Percentiles rank a stretch among this genome's conserved stretches.
These are phyloP conservation scores for Barbatosphaeria neglecta DNA, from an alignment of 495 filamentous ascomycete genomes.

Conservation along the genomic window DNA sequence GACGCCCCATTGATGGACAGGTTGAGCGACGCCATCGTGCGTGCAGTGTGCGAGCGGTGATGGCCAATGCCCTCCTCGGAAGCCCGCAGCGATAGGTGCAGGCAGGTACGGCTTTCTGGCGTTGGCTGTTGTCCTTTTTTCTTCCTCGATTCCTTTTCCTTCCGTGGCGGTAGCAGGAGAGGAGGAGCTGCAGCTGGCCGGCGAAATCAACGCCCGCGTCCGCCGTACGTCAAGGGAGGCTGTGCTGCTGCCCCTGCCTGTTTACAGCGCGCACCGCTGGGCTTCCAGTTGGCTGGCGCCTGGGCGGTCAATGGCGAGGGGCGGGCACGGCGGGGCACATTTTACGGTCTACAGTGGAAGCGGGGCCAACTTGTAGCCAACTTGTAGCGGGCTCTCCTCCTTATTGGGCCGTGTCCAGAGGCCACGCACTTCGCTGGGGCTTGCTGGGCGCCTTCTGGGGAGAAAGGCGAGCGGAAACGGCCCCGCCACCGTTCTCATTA, in stretches of 20 bases:
- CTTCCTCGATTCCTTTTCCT: too few relatives aligned
- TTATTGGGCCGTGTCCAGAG: too few relatives aligned
- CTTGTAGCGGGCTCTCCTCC: too few relatives aligned
- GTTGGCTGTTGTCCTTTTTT: too few relatives aligned
- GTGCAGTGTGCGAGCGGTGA: background rate
- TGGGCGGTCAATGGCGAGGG: background rate
- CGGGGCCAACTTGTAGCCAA: too few relatives aligned
- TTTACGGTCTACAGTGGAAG: too few relatives aligned
- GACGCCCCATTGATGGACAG: slow-evolving; percentile 81
- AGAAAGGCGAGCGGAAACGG: background rate
- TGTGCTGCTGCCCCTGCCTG: background rate
- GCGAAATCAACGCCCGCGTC: background rate
- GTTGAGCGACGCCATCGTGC: slow-evolving; percentile 87
- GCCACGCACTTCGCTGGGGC: too few relatives aligned
- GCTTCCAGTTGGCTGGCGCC: background rate
- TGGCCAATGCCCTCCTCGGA: too few relatives aligned
- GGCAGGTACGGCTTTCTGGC: background rate
- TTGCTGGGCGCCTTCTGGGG: background rate
- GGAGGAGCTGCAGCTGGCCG: background rate
- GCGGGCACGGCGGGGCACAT: too few relatives aligned
- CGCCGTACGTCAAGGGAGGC: background rate
- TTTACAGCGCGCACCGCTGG: background rate
- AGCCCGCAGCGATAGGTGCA: background rate
- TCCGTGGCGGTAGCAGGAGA: too few relatives aligned
- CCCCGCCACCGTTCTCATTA: background rate